A percentile compares a stretch with the other conserved stretches of the same genome.
Evolutionary conservation across 1,284 basidiomycete species (phyloP).

Genomic region (Abortiporus biennis): DNA sequence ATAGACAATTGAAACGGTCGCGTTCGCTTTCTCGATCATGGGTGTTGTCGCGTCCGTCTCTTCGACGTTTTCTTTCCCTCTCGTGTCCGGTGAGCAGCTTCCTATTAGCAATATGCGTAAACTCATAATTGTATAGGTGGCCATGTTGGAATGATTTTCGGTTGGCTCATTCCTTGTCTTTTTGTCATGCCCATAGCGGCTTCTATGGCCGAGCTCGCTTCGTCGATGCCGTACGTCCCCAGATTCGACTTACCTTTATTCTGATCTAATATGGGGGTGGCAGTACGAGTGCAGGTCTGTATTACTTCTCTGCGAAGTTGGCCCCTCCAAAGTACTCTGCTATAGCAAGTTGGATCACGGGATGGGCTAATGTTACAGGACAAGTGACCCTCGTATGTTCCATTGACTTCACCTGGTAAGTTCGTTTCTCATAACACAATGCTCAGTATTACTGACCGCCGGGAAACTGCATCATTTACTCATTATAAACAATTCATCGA

Average conservation of each 20-base stretch:
- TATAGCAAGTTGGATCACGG: conserved; percentile 70
- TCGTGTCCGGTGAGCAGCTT: conserved; percentile 43
- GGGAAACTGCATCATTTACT: not conserved
- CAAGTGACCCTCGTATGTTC: conserved; percentile 63
- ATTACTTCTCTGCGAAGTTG: conserved; percentile 69
- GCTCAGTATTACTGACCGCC: not conserved
- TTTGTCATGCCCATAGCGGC: conserved; percentile 64
- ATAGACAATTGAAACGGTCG: conserved; percentile 57
- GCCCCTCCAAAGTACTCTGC: conserved; percentile 54
- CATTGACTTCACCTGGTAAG: conserved; percentile 66
- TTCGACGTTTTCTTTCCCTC: conserved; percentile 58
- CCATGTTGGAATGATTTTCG: conserved; percentile 73
- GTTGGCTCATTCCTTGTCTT: conserved; percentile 68
- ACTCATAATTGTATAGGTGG: conserved; percentile 37
- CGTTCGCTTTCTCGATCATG: conserved; percentile 73
- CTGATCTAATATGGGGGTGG: not conserved
- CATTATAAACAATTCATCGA: not conserved
- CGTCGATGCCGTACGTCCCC: conserved; percentile 65
- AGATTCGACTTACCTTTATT: not conserved
- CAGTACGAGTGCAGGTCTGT: conserved; percentile 49
- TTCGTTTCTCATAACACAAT: not conserved
- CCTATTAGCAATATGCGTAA: not conserved
- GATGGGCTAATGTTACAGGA: conserved; percentile 59
- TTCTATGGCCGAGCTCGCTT: conserved; percentile 68
- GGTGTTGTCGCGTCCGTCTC: conserved; percentile 66